Conservation (phyloP, 2,329 filamentous ascomycete genomes). For the Penicillium janthinellum region DNA sequence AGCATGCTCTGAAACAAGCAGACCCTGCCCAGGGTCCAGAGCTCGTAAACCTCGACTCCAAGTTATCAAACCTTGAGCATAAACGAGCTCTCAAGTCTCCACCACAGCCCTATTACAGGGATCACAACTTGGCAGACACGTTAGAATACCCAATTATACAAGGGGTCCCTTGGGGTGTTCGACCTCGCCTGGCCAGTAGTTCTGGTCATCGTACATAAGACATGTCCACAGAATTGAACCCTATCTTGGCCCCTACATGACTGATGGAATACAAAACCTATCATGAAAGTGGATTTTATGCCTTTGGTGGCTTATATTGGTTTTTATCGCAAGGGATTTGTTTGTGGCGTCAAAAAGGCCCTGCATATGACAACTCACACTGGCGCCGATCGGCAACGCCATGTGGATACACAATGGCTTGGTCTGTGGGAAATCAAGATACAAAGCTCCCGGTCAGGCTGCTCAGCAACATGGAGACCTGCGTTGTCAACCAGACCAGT, state of each 20-base stretch:
- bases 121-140: background rate
- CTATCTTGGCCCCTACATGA: background rate
- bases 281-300: background rate
- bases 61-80: background rate
- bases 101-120: background rate
- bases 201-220: background rate
- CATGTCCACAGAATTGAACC: background rate
- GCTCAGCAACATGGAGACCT: background rate
- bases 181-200: background rate
- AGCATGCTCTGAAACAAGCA: background rate
- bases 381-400: background rate
- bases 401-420: background rate
- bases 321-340: background rate
- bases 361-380: slow-evolving; percentile 5
- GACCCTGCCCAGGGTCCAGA: background rate
- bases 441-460: too few species aligned
- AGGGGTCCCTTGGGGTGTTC: background rate
- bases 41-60: background rate
- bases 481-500: background rate
- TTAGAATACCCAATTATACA: background rate
- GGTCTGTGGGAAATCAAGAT: background rate
- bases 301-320: background rate
- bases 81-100: background rate
- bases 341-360: background rate
- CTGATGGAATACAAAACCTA: background rate